Conservation (phyloP, 208 protist species). For the Angomonas ambiguus region DNA sequence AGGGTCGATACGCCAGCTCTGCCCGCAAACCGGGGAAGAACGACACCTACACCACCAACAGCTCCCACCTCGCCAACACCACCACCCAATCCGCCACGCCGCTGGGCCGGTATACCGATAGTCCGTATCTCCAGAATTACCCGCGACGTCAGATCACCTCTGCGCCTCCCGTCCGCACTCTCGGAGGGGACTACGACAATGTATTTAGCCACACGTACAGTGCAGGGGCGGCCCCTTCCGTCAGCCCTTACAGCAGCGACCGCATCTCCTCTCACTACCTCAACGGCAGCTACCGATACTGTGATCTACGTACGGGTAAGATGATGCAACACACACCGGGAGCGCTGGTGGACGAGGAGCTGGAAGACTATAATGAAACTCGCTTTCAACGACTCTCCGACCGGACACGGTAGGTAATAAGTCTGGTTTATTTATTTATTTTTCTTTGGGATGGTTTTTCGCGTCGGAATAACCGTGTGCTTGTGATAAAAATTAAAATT, state of each 20-base stretch:
- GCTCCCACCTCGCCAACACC: not conserved
- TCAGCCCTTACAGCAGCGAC: not conserved
- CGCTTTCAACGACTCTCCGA: not conserved
- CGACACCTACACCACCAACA: not conserved
- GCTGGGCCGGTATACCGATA: not conserved
- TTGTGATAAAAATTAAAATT: not conserved
- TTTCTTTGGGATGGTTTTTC: slow-evolving; percentile 2
- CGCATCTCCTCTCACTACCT: not conserved
- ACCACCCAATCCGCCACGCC: not conserved
- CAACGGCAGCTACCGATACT: not conserved
- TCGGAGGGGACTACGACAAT: not conserved
- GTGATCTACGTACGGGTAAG: not conserved
- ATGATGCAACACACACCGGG: not conserved
- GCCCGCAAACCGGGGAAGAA: not conserved
- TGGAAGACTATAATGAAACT: not conserved
- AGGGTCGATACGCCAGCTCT: not conserved
- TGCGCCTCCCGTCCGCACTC: not conserved
- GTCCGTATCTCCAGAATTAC: slow-evolving; percentile 6
- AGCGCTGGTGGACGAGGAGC: not conserved
- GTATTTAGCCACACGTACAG: not conserved
- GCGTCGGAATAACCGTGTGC: not conserved
- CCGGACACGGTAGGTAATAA: not conserved
- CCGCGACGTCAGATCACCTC: not conserved
- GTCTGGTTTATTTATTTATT: not conserved
- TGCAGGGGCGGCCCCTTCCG: not conserved